Percentiles rank a stretch among this genome's conserved stretches.
Evolutionary conservation across 2,329 filamentous ascomycete genomes (phyloP).

Genomic region (Fusarium sp.): DNA sequence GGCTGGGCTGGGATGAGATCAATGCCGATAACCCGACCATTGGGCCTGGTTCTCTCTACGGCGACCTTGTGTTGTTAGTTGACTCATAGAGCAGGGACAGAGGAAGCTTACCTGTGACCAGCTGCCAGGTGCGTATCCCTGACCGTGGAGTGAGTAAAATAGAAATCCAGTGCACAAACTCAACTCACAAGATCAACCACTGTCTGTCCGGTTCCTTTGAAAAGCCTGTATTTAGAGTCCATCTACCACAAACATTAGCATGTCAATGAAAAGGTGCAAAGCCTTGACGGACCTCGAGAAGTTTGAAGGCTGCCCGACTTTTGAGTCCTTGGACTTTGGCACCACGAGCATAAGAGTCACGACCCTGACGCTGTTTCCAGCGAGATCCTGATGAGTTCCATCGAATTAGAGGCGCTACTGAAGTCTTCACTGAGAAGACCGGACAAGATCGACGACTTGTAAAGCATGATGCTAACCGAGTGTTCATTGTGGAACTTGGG

Average conservation of each 20-base stretch:
- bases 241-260: conserved; percentile 65
- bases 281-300: conserved; percentile 75
- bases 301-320: conserved; percentile 92
- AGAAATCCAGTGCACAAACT: conserved; percentile 40
- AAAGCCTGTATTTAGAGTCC: conserved; percentile 83
- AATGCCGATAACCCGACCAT: conserved; percentile 87
- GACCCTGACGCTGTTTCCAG: conserved; percentile 85
- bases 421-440: not conserved
- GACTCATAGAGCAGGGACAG: not conserved
- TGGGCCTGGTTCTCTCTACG: conserved; percentile 78
- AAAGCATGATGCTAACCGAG: not conserved
- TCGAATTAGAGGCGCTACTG: conserved; percentile 9
- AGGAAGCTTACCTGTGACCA: conserved; percentile 72
- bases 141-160: conserved; percentile 20
- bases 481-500: conserved; percentile 14
- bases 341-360: conserved; percentile 77
- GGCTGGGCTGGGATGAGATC: conserved; percentile 94
- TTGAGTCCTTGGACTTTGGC: conserved; percentile 85
- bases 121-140: conserved; percentile 82
- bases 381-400: conserved; percentile 71
- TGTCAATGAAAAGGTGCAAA: not conserved
- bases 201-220: conserved; percentile 78
- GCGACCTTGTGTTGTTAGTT: conserved; percentile 72
- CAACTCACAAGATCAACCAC: conserved; percentile 83
- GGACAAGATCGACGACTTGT: not conserved